Evolutionary conservation across 139 green algal genomes (phyloP), one percentile per base, ranked within the genome.

Genomic region (Deuterostichococcus epilithicus): DNA sequence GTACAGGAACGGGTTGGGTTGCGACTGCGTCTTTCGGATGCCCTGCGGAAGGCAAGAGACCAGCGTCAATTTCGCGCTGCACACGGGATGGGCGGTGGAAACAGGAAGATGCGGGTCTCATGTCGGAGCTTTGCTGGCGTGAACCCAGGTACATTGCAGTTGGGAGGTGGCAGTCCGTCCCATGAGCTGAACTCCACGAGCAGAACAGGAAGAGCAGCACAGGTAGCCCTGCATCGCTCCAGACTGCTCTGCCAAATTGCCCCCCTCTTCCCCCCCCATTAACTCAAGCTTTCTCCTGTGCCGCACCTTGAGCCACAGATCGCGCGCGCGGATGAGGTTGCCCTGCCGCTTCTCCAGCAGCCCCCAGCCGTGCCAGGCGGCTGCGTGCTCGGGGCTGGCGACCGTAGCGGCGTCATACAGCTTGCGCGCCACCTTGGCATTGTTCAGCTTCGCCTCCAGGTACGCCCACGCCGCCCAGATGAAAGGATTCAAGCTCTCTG

Each of bases 311-410:
- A 88, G 85, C 88, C 90, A 95, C 32, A 96, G 79, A 77, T 97
- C 89, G 23, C 89, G 75, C 2, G 95, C 95, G 1, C 84, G 81
- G 44, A 86, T 63, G 69, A 91, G 91, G 81, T 98, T 96, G 36
- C 96, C 96, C 75, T 95, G 72, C 23, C 69, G 70, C 86, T 94
- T 93, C 86, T 99, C 96, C 77, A 99, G 87, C 81, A 96, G 87
- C 15, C 94, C 96, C 96, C 96, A 99, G 65, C 92, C 94, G 83
- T 99, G 96, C 91, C 93, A 99, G 0, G 94, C 92, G 6, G 94
- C 93, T 30, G 91, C 92, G 76, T 99, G 96, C 68, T 74, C 78
- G 28, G 81, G 74, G 78, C 96, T 86, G 39, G 95, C 95, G 47
- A 94, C 91, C 13, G 92, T 86, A 0, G 96, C 96, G 0, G 94